Evolutionary conservation across 306 rosid species (phyloP).

Genomic region (Styphnolobium japonicum): DNA sequence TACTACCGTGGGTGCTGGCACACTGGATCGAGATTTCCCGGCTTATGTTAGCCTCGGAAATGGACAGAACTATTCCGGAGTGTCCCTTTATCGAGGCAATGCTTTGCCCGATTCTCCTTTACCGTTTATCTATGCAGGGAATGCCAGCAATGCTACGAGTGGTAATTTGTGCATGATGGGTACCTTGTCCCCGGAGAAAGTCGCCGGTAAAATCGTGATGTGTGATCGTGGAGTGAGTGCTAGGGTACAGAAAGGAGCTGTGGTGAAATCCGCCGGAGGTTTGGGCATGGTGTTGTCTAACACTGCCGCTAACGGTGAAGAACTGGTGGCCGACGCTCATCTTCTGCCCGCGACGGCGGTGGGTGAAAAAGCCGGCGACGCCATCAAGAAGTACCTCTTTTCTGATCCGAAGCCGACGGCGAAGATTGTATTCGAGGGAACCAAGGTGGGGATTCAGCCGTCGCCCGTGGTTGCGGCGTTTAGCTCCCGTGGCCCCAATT

Average conservation of each 20-base stretch:
- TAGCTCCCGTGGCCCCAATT: slow-evolving; percentile 82
- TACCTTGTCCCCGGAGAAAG: slow-evolving; percentile 57
- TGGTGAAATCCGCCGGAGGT: slow-evolving; percentile 75
- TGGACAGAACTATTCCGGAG: slow-evolving; percentile 79
- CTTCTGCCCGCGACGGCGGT: slow-evolving; percentile 74
- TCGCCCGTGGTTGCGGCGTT: slow-evolving; percentile 96
- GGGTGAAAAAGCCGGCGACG: slow-evolving; percentile 57
- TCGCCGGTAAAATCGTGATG: slow-evolving; percentile 73
- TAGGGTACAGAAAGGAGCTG: slow-evolving; percentile 85
- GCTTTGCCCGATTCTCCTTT: slow-evolving; percentile 41
- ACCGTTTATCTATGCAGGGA: slow-evolving; percentile 69
- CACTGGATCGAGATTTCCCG: slow-evolving; percentile 94
- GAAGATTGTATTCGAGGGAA: slow-evolving; percentile 66
- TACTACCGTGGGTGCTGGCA: slow-evolving; percentile 93
- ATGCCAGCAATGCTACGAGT: slow-evolving; percentile 50
- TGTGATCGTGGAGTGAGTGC: slow-evolving; percentile 85
- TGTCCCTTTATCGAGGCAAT: slow-evolving; percentile 68
- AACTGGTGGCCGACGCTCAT: slow-evolving; percentile 86
- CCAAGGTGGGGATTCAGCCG: slow-evolving; percentile 74
- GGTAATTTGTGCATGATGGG: slow-evolving; percentile 84
- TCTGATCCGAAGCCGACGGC: slow-evolving; percentile 59
- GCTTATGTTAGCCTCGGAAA: slow-evolving; percentile 69
- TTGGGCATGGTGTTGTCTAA: slow-evolving; percentile 78
- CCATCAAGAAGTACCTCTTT: slow-evolving; percentile 47
- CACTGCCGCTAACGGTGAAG: slow-evolving; percentile 83